Evolutionary conservation across 345 rosid species (phyloP), one percentile per base, ranked within the genome.

Genomic region (Ailanthus altissimus): DNA sequence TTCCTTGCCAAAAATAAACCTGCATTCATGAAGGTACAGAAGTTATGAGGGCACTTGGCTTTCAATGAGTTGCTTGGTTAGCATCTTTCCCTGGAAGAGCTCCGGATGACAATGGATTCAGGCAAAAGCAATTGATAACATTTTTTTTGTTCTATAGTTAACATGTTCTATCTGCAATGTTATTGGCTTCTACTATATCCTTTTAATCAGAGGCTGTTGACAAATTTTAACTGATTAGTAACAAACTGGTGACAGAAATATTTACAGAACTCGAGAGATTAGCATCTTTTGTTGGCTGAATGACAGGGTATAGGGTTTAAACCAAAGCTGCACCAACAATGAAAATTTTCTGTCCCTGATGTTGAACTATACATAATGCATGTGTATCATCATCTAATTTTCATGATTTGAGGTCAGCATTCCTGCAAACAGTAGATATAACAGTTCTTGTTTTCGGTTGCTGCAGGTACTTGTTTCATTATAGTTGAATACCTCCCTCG

Each of bases 391-490:
- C 21, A 20, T 40, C 28, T 21, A 51, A 14, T 20, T 58, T 40
- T 13, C 40, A 51, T 40, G 16, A 9, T 49, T 47, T n/a, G 74
- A 60, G 66, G 36, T 61, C n/a, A 26, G 5, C 51, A 11, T 57
- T 45, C 25, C 26, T 46, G 28, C 6, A 36, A 32, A 15, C 42
- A 38, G 38, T 32, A 32, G 38, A 32, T 72, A 62, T 71, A 61
- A 72, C 13, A 26, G 38, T 67, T 64, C 40, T 64, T 59, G 36
- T 65, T 46, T 23, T 65, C 38, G n/a, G 46, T 57, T 57, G 50
- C 26, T 78, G 26, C 67, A 76, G 79, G 79, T 45, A 23, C 56
- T 65, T 25, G 42, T 62, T 53, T 74, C 43, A 49, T 28, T 49
- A 47, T 18, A 28, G 3, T 65, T 67, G 14, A 25, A 8, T 49